A percentile compares a stretch with the other conserved stretches of the same genome.
Evolutionary conservation across 1,284 basidiomycete species (phyloP).

Genomic region (Hypsizygus ulmarius): DNA sequence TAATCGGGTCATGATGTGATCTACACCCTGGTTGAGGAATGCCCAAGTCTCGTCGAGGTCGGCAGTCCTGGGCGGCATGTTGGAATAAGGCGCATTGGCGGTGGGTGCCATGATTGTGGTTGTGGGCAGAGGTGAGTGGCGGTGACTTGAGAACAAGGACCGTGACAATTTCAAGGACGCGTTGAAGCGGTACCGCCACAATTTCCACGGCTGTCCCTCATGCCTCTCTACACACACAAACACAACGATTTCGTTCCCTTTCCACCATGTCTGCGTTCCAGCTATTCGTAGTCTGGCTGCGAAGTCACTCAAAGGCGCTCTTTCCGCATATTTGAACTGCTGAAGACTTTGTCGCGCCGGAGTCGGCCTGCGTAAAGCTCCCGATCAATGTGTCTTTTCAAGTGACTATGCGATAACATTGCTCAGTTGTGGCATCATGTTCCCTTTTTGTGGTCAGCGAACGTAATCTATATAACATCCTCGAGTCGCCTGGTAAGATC

Average conservation of each 20-base stretch:
- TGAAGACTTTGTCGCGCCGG: too few species aligned
- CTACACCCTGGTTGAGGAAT: constrained; percentile 86
- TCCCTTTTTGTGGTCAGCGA: too few species aligned
- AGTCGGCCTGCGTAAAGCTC: too few species aligned
- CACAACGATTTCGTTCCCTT: neutral
- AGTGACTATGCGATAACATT: too few species aligned
- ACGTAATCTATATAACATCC: too few species aligned
- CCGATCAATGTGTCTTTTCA: too few species aligned
- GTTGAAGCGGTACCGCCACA: constrained; percentile 9
- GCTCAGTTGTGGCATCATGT: too few species aligned
- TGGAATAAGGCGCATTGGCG: constrained; percentile 25
- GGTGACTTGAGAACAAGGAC: constrained; percentile 10
- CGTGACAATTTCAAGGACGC: constrained; percentile 8
- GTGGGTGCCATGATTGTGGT: constrained; percentile 12
- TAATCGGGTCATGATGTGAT: constrained; percentile 90
- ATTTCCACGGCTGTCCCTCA: neutral
- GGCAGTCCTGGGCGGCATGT: constrained; percentile 63
- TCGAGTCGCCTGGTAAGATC: neutral
- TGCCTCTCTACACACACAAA: constrained; percentile 6
- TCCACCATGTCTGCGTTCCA: too few species aligned
- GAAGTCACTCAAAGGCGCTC: too few species aligned
- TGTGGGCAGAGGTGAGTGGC: neutral
- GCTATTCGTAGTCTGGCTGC: too few species aligned
- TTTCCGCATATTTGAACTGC: too few species aligned
- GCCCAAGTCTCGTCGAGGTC: constrained; percentile 86